Evolutionary conservation across 345 rosid genomes (phyloP), one percentile per base, ranked within the genome.

Genomic region (Eucalyptus fibrosa): DNA sequence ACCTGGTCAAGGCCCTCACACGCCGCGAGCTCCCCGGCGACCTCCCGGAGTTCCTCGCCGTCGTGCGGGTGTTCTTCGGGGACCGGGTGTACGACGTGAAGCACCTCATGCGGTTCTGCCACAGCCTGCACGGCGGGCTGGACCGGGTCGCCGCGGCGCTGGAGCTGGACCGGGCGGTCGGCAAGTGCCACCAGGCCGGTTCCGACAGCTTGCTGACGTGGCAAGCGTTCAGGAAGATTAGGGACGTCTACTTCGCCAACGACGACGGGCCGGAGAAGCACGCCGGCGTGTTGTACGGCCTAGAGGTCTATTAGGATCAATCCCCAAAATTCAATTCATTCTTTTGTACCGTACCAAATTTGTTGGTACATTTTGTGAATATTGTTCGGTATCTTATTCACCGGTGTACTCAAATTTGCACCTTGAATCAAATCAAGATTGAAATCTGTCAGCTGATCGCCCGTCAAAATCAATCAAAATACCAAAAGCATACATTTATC

Each of bases 111-210:
- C 88, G 92, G 90, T 96, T 96, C 67, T 96, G 97, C 69, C 89
- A 90, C 69, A 92, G 92, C 91, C 90, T 96, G 92, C 92, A 89
- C 77, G 99, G 99, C 2, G 99, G 98, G 55, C 91, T 97, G 91
- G 97, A 96, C 91, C 93, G 96, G 91, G 95, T 96, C 1, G 96
- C 97, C 2, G 89, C 88, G 91, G 88, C 92, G 8, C 90, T 97
- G 86, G 94, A 93, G 4, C 93, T 96, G 86, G 92, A 93, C 91
- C 95, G 99, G 90, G 94, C 85, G 62, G 94, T 94, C 7, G 99
- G 99, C 86, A 96, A 96, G 91, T 96, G 97, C 89, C 99, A 96
- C 87, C 99, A 97, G 88, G 99, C 98, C 87, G 98, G 98, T 47
- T 97, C 99, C 8, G 99, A 97, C 92, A 96, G 97, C 50, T 87